Evolutionary conservation across 2,329 filamentous ascomycete species (phyloP).

Genomic region (Tolypocladium endophyticum): DNA sequence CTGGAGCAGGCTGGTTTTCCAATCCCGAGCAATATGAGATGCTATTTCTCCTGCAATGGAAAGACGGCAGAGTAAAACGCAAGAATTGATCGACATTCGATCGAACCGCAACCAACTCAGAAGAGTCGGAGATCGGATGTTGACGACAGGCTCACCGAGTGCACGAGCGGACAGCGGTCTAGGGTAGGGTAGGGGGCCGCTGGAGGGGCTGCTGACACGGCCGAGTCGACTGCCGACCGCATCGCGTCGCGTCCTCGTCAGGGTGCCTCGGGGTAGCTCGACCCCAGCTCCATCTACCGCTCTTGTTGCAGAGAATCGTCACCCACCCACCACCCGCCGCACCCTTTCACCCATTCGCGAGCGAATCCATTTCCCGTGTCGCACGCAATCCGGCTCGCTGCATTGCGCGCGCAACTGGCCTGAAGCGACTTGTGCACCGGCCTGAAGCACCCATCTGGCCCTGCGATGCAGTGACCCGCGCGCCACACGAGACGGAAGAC

Average conservation of each 20-base stretch:
- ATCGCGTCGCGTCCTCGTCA: background rate
- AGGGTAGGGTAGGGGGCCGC: background rate
- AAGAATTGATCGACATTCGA: too few species aligned
- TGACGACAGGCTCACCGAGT: too few species aligned
- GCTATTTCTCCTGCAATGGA: too few species aligned
- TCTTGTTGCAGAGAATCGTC: background rate
- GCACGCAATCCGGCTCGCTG: background rate
- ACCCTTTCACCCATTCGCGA: background rate
- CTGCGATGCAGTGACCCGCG: constrained; percentile 13
- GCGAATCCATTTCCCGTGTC: background rate
- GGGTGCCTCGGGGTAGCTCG: background rate
- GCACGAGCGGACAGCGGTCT: too few species aligned
- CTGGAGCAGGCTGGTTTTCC: too few species aligned
- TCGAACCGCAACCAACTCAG: too few species aligned
- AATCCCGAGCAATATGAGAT: too few species aligned
- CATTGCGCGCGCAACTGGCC: background rate
- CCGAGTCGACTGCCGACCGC: background rate
- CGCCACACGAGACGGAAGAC: constrained; percentile 7
- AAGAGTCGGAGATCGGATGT: too few species aligned
- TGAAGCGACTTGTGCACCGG: background rate
- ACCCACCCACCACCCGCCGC: background rate
- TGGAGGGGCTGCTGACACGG: too few species aligned
- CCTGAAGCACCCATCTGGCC: constrained; percentile 2
- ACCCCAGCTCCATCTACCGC: background rate
- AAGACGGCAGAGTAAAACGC: too few species aligned